Conservation (phyloP, 2,329 filamentous ascomycete genomes). For the Ceratocystis lukuohia region DNA sequence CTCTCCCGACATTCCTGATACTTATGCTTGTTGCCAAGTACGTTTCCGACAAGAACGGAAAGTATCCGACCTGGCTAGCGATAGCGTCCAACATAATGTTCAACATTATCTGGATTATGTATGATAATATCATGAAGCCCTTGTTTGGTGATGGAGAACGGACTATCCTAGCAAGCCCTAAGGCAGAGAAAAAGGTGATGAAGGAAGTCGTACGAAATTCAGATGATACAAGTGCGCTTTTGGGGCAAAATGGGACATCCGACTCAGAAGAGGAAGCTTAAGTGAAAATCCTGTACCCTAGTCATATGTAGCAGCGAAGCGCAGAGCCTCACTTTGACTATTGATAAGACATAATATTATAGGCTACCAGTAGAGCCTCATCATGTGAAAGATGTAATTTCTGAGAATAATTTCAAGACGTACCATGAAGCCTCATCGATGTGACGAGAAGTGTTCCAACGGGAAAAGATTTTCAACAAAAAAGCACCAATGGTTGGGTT, state of each 20-base stretch:
- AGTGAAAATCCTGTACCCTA: neutral
- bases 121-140: slow-evolving; percentile 37
- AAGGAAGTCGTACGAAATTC: neutral
- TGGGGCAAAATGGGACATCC: neutral
- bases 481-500: neutral
- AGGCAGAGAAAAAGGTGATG: neutral
- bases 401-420: neutral
- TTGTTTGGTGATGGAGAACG: slow-evolving; percentile 80
- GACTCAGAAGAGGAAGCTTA: neutral
- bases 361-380: neutral
- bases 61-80: slow-evolving; percentile 51
- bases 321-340: neutral
- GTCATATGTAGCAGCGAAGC: neutral
- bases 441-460: neutral
- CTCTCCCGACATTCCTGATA: slow-evolving; percentile 37
- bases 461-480: neutral
- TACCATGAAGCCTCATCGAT: neutral
- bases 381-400: neutral
- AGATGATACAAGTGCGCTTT: slow-evolving; percentile 6
- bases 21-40: slow-evolving; percentile 35
- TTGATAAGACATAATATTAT: neutral
- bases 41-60: slow-evolving; percentile 54
- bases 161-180: slow-evolving; percentile 27
- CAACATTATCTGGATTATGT: slow-evolving; percentile 33
- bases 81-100: slow-evolving; percentile 34